These are phyloP conservation scores for Amanita muscaria DNA, from an alignment of 768 basidiomycete species.

Conservation along the genomic window DNA sequence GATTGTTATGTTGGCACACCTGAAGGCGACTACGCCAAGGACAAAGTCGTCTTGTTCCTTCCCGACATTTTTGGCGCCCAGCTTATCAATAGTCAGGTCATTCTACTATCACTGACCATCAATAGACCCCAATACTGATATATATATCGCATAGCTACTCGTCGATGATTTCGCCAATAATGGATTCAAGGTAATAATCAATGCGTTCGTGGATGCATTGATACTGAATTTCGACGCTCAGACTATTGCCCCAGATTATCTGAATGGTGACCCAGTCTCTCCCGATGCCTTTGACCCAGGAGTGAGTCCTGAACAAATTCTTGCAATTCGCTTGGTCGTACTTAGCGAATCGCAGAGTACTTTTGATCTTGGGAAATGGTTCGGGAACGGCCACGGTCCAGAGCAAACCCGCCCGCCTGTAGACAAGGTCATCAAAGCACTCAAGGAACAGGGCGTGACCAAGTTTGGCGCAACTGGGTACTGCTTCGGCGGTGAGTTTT, in stretches of 20 bases:
- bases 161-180: constrained; percentile 37
- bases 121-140: neutral
- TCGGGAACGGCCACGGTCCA: constrained; percentile 31
- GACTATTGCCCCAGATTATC: constrained; percentile 34
- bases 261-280: constrained; percentile 34
- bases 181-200: constrained; percentile 26
- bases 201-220: neutral
- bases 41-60: constrained; percentile 48
- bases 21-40: constrained; percentile 37
- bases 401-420: constrained; percentile 36
- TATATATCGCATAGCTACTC: constrained; percentile 22
- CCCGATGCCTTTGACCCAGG: constrained; percentile 26
- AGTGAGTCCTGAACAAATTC: neutral
- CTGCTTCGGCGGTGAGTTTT: constrained; percentile 53
- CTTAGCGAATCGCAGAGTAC: constrained; percentile 13
- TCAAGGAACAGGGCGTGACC: constrained; percentile 53
- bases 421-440: constrained; percentile 45
- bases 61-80: constrained; percentile 44
- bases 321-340: neutral
- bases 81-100: constrained; percentile 37
- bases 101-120: neutral
- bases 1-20: constrained; percentile 48
- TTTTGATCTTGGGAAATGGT: constrained; percentile 37
- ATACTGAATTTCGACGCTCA: neutral
- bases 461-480: constrained; percentile 55